Evolutionary conservation across 345 rosid species (phyloP).

Genomic region (Eutrema heterophyllum): DNA sequence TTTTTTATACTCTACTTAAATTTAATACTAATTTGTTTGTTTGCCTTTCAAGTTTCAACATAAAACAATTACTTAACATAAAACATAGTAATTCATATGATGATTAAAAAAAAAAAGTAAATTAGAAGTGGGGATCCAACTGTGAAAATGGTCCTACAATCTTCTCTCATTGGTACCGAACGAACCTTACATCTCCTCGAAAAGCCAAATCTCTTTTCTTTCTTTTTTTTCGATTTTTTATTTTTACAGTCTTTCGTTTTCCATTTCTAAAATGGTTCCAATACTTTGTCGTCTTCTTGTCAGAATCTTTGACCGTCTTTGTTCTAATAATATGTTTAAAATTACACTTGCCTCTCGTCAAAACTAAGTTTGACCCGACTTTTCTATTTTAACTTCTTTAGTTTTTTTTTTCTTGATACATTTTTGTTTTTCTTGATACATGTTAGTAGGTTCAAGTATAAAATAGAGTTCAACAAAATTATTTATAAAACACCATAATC

Average conservation of each 20-base stretch:
- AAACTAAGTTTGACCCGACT: conserved; percentile 19
- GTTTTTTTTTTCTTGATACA: background rate
- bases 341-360: conserved; percentile 5
- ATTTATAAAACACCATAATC: no score
- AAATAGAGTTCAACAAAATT: background rate
- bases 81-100: background rate
- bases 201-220: conserved; percentile 17
- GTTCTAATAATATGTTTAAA: background rate
- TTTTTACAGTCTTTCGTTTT: background rate
- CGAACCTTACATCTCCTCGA: conserved; percentile 27
- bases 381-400: background rate
- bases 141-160: conserved; percentile 14
- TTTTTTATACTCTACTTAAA: background rate
- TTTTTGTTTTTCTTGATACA: background rate
- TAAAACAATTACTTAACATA: background rate
- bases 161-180: conserved; percentile 18
- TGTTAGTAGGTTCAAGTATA: background rate
- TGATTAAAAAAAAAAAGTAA: background rate
- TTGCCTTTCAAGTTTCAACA: background rate
- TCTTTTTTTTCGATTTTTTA: background rate
- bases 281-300: conserved; percentile 29
- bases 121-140: background rate
- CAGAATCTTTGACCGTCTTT: conserved; percentile 29
- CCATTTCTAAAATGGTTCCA: conserved; percentile 14
- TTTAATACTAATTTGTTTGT: background rate